Conservation (phyloP, 2,329 filamentous ascomycete species). For the Gnomoniopsis smithogilvyi region DNA sequence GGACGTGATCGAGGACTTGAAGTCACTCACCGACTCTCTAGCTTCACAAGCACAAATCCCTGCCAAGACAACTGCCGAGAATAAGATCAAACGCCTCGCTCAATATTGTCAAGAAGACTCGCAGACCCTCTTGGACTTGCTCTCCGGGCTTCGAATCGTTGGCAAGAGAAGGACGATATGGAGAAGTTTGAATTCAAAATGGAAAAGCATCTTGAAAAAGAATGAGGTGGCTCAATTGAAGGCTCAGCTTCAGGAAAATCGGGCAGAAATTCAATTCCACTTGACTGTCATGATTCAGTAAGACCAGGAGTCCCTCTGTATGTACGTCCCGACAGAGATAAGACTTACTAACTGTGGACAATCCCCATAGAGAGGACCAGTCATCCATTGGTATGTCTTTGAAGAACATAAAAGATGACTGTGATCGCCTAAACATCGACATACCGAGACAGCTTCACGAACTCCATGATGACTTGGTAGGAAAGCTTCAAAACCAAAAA, state of each 20-base stretch:
- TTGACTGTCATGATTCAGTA: constrained; percentile 10
- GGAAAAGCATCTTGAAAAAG: constrained; percentile 20
- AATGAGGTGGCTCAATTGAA: constrained; percentile 20
- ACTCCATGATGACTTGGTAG: not conserved
- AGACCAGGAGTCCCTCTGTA: not conserved
- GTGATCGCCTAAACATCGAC: not conserved
- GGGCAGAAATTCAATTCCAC: constrained; percentile 19
- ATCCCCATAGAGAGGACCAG: not conserved
- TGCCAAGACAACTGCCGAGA: constrained; percentile 9
- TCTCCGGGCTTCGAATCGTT: constrained; percentile 12
- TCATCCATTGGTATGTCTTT: not conserved
- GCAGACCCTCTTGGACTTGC: not conserved
- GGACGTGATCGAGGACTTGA: constrained; percentile 5
- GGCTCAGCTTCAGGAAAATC: constrained; percentile 5
- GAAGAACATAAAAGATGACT: not conserved
- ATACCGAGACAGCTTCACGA: not conserved
- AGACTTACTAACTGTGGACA: not conserved
- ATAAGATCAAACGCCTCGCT: constrained; percentile 9
- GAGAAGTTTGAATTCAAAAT: constrained; percentile 15
- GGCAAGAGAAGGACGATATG: not conserved
- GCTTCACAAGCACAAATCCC: not conserved
- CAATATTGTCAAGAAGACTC: constrained; percentile 10
- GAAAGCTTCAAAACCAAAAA: not conserved
- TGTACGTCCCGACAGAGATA: not conserved
- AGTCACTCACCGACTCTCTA: not conserved